These are phyloP conservation scores for Fusarium tjaetaba DNA, from an alignment of 2,329 filamentous ascomycete species.

Conservation along the genomic window DNA sequence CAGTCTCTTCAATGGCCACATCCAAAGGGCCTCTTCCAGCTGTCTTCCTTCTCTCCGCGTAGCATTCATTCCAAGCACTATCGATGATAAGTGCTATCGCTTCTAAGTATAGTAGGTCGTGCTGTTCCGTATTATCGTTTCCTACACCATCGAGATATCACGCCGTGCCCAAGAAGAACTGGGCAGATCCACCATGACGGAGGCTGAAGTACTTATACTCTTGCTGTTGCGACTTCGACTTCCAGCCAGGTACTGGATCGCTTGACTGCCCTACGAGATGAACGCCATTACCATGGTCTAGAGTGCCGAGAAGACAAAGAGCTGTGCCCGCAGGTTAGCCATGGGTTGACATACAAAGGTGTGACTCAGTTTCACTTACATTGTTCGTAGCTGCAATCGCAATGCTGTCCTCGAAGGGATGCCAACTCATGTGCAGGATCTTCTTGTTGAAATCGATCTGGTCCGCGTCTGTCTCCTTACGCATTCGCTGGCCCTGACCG, in stretches of 20 bases:
- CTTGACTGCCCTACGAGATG: constrained; percentile 39
- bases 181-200: constrained; percentile 26
- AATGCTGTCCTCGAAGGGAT: constrained; percentile 99
- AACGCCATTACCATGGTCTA: constrained; percentile 53
- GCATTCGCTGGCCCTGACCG: constrained; percentile 89
- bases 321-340: constrained; percentile 55
- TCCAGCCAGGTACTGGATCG: constrained; percentile 24
- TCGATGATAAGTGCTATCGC: constrained; percentile 24
- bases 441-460: constrained; percentile 99
- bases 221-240: constrained; percentile 31
- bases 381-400: constrained; percentile 99
- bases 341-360: not conserved
- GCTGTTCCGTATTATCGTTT: constrained; percentile 33
- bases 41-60: constrained; percentile 16
- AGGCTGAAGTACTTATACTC: constrained; percentile 26
- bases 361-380: constrained; percentile 68
- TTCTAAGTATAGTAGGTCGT: constrained; percentile 42
- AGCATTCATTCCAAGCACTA: constrained; percentile 23
- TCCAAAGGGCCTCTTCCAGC: constrained; percentile 30
- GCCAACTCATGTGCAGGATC: constrained; percentile 99
- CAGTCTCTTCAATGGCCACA: constrained; percentile 21
- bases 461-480: constrained; percentile 98
- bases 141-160: constrained; percentile 33
- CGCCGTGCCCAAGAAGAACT: constrained; percentile 32
- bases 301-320: constrained; percentile 83